Evolutionary conservation across 257 asterid species (phyloP).

Genomic region (Fraxinus americana): DNA sequence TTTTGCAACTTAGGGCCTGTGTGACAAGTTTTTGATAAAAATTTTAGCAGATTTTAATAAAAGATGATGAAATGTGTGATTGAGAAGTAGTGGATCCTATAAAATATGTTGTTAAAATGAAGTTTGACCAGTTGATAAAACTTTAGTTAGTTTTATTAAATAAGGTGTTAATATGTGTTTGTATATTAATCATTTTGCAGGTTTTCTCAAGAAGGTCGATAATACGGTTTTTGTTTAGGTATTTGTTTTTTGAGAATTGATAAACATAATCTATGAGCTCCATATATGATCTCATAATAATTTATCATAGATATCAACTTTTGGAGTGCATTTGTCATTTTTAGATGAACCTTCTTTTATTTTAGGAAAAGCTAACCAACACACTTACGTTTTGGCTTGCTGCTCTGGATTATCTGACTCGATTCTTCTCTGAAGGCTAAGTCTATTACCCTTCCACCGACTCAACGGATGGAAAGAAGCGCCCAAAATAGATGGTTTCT

Average conservation of each 20-base stretch:
- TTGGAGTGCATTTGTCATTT: background rate
- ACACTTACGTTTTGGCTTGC: background rate
- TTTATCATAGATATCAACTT: background rate
- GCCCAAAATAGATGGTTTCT: too few species aligned
- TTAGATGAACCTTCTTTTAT: background rate
- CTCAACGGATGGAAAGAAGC: too few species aligned
- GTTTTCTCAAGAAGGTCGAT: background rate
- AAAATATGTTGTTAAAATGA: too few species aligned
- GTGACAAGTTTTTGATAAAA: too few species aligned
- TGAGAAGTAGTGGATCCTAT: too few species aligned
- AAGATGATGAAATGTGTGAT: too few species aligned
- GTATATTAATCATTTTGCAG: background rate
- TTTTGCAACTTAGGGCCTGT: background rate
- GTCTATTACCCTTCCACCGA: too few species aligned
- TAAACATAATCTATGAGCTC: background rate
- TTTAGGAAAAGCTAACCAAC: constrained; percentile 1
- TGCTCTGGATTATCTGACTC: too few species aligned
- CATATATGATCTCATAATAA: background rate
- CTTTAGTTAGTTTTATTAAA: too few species aligned
- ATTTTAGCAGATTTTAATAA: too few species aligned
- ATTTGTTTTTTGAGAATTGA: background rate
- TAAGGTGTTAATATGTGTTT: background rate
- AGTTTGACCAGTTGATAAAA: too few species aligned
- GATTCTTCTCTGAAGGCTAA: too few species aligned
- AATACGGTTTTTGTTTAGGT: background rate